Base-by-base conservation (phyloP, 331 rosid genomes). In the Stylosanthes scabra region DNA sequence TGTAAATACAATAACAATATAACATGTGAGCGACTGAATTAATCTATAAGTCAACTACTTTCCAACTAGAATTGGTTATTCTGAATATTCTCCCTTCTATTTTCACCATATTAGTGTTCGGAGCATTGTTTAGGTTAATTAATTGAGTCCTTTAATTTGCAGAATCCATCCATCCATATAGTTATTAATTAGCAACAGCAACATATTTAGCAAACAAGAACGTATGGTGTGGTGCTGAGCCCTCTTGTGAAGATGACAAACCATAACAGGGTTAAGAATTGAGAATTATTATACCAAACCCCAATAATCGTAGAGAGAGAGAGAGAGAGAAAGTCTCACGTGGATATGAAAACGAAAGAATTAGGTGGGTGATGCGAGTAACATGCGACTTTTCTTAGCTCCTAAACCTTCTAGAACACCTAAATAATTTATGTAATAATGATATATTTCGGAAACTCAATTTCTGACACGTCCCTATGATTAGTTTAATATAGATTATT, bases 241-340 rank as follows among this genome's bases (percentile, higher is more conserved):
- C 9, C 56, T 45, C 42, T 27, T 7, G 27, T 13, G 46, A 47
- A 29, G 5, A 49, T 7, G 59, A 66, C 71, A 54, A 49, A 15
- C 29, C 40, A 58, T 58, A 28, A 58, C 25, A 37, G 27, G 44
- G 66, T 60, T 39, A 41, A 59, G 63, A 28, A 47, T 46, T 66
- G 6, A 46, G 56, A 20, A n/a, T 8, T 46, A n/a, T n/a, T n/a
- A 25, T 39, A 46, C 71, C 59, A 13, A 66, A 66, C 45, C 8
- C 9, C 78, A 52, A 74, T 74, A 63, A 74, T 63, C 1, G 57
- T 13, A 40, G 78, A 63, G 78, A 63, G 78, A 39, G 77, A 67
- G 47, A 12, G 45, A 29, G 11, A 44, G 55, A 3, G 74, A 16
- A 16, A 68, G 74, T 7, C 51, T 34, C 63, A 54, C 63, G 64